Evolutionary conservation across 2,329 filamentous ascomycete genomes (phyloP).

Genomic region (Aspergillus carbonarius): DNA sequence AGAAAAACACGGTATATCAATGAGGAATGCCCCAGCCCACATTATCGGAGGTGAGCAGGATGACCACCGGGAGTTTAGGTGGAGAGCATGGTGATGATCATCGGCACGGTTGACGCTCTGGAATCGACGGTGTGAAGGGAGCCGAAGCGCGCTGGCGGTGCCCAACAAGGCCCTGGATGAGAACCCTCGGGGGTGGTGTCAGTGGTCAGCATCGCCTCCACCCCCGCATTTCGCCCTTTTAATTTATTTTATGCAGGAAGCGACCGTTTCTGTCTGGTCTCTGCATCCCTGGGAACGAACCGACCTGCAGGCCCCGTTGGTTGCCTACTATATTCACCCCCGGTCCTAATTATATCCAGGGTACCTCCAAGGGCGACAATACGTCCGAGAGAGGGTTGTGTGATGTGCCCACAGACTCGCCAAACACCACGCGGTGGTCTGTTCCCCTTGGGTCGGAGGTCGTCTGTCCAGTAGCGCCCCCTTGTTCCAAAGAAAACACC

Average conservation of each 20-base stretch:
- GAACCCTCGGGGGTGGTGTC: background rate
- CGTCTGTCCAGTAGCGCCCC: background rate
- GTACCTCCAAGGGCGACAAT: background rate
- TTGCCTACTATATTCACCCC: background rate
- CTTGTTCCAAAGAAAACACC: background rate
- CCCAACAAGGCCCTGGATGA: constrained; percentile 5
- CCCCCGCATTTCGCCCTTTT: constrained; percentile 6
- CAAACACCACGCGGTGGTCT: constrained; percentile 1
- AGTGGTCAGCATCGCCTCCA: background rate
- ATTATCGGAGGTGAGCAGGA: background rate
- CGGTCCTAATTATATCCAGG: constrained; percentile 1
- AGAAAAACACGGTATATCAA: constrained; percentile 5
- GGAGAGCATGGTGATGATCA: background rate
- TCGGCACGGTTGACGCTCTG: constrained; percentile 1
- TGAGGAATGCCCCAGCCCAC: background rate
- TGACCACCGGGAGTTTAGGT: background rate
- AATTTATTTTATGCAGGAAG: constrained; percentile 6
- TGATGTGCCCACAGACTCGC: background rate
- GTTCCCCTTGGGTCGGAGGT: background rate
- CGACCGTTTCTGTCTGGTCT: constrained; percentile 6
- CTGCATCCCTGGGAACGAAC: constrained; percentile 4
- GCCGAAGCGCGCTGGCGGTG: background rate
- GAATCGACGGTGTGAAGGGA: background rate
- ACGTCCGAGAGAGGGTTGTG: background rate
- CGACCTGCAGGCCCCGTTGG: background rate